phyloP scores from a whole-genome alignment of 441 rosid species.

The Mallotus japonicus region DNA sequence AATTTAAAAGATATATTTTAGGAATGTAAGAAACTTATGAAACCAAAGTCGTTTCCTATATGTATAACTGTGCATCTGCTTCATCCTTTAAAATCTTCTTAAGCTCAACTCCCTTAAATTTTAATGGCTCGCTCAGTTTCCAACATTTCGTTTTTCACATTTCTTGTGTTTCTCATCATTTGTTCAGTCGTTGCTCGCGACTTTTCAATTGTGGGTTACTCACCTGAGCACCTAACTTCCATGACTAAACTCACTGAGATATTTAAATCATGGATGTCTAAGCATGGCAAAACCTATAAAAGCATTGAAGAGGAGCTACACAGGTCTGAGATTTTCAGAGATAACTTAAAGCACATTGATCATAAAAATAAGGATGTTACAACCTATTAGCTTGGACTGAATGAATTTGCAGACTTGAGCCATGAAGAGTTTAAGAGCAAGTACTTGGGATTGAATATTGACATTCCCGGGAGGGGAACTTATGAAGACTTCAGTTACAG shows the following conservation, averaged over 20 bases:
- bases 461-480: slow-evolving; percentile 19
- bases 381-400: slow-evolving; percentile 23
- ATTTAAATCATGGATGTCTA: slow-evolving; percentile 64
- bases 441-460: slow-evolving; percentile 50
- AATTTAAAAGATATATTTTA: slow-evolving; percentile 21
- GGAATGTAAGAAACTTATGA: slow-evolving; percentile 47
- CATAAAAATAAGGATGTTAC: slow-evolving; percentile 40
- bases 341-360: slow-evolving; percentile 67
- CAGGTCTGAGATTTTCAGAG: slow-evolving; percentile 63
- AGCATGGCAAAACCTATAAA: slow-evolving; percentile 51
- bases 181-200: slow-evolving; percentile 13
- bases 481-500: slow-evolving; percentile 11
- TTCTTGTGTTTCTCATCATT: slow-evolving; percentile 33
- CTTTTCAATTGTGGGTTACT: slow-evolving; percentile 31
- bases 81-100: slow-evolving; percentile 9
- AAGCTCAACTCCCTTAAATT: neutral
- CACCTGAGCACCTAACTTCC: slow-evolving; percentile 55
- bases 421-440: slow-evolving; percentile 64
- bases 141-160: slow-evolving; percentile 31
- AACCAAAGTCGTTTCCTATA: slow-evolving; percentile 20
- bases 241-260: slow-evolving; percentile 51
- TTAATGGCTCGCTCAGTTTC: slow-evolving; percentile 42
- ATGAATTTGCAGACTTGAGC: slow-evolving; percentile 61
- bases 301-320: slow-evolving; percentile 56
- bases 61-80: slow-evolving; percentile 20